These are phyloP conservation scores for Solanum gracilifrons DNA, from an alignment of 257 asterid species.

Conservation along the genomic window DNA sequence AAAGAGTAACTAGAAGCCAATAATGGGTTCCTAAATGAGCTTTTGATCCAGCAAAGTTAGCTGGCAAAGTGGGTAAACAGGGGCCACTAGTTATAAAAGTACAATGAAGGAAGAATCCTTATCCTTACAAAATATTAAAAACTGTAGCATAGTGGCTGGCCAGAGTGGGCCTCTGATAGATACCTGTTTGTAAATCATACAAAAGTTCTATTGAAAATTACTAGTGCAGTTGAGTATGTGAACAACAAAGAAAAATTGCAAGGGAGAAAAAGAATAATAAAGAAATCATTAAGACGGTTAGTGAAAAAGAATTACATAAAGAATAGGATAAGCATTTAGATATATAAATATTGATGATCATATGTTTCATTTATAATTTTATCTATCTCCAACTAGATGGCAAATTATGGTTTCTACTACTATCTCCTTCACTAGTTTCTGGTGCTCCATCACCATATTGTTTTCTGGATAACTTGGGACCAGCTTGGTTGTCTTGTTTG, in stretches of 20 bases:
- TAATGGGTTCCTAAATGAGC: neutral
- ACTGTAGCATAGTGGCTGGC: neutral
- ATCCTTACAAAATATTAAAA: neutral
- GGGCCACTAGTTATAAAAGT: conserved; percentile 7
- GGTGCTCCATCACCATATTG: conserved; percentile 31
- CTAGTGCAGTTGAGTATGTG: neutral
- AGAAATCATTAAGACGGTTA: neutral
- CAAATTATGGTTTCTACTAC: conserved; percentile 28
- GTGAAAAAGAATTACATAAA: conserved; percentile 7
- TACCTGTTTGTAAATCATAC: neutral
- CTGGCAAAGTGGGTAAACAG: conserved; percentile 7
- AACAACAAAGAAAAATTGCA: neutral
- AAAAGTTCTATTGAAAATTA: neutral
- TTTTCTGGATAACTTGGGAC: conserved; percentile 21
- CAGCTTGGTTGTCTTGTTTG: conserved; percentile 23
- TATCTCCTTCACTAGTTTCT: conserved; percentile 36
- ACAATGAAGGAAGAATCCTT: neutral
- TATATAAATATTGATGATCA: neutral
- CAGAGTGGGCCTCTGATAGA: neutral
- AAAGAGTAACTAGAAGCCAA: neutral
- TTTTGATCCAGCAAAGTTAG: neutral
- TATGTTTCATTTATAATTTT: conserved; percentile 2
- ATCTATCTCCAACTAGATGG: conserved; percentile 37
- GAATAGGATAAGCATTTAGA: conserved; percentile 8
- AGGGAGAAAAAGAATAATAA: neutral